A percentile compares a stretch with the other conserved stretches of the same genome.
phyloP scores from a whole-genome alignment of 495 filamentous ascomycete genomes.

The Chlorociboria aeruginascens region DNA sequence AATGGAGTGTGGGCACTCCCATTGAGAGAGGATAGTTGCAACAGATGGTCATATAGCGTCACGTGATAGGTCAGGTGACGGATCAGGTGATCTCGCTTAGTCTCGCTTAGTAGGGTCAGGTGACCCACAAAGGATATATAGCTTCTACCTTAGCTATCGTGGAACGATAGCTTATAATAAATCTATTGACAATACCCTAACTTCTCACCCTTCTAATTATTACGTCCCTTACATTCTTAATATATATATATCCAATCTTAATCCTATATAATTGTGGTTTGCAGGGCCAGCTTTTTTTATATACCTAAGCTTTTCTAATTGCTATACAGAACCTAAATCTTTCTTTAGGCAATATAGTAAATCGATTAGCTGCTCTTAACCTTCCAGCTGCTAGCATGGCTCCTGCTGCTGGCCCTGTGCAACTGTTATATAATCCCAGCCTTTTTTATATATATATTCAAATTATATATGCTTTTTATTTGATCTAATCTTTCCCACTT shows the following conservation, averaged over 20 bases:
- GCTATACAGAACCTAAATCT: conserved; percentile 4
- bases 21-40: no score
- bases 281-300: conserved; percentile 10
- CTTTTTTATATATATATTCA: conserved; percentile 28
- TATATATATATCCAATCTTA: conserved; percentile 18
- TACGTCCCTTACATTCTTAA: no score
- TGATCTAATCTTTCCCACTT: conserved; percentile 14
- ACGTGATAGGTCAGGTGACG: no score
- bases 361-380: conserved; percentile 28
- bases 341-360: conserved; percentile 20
- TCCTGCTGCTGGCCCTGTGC: conserved; percentile 18
- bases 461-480: conserved; percentile 22
- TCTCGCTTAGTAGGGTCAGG: no score
- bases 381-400: conserved; percentile 24
- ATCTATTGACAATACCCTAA: no score
- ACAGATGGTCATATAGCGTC: no score
- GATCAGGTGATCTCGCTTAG: no score
- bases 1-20: no score
- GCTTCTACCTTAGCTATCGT: no score
- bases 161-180: no score
- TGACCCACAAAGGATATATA: no score
- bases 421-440: conserved; percentile 16
- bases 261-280: conserved; percentile 9
- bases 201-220: no score
- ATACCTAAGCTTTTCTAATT: background rate